These are phyloP conservation scores for Rhodotorula toruloides DNA, from an alignment of 768 basidiomycete genomes.

Conservation along the genomic window DNA sequence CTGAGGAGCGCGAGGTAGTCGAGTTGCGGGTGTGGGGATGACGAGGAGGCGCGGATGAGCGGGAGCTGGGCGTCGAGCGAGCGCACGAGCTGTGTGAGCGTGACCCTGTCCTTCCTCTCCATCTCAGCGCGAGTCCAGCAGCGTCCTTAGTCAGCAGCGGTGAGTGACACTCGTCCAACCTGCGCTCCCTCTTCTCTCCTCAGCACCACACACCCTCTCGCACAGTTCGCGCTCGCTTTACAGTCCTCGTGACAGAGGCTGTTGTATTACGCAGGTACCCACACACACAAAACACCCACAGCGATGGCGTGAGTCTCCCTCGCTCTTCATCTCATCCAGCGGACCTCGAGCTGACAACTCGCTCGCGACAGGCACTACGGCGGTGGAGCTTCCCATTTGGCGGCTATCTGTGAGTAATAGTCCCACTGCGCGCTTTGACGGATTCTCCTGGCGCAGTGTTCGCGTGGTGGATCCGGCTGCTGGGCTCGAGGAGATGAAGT, in stretches of 20 bases:
- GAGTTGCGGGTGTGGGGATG: not conserved
- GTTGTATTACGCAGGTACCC: conserved; percentile 21
- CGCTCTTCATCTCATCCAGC: not conserved
- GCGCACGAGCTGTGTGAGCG: conserved; percentile 5
- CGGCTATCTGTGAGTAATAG: conserved; percentile 28
- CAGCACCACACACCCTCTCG: not conserved
- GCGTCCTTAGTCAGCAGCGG: too few relatives aligned
- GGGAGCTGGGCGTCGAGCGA: not conserved
- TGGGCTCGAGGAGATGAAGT: too few relatives aligned
- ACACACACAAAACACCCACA: not conserved
- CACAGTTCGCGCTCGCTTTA: too few relatives aligned
- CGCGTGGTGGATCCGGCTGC: too few relatives aligned
- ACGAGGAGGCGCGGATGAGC: not conserved
- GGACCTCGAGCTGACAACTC: not conserved
- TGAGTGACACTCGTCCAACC: too few relatives aligned
- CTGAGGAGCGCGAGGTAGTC: conserved; percentile 6
- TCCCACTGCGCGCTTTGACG: not conserved
- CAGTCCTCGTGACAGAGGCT: not conserved
- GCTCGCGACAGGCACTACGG: conserved; percentile 23
- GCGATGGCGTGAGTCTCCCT: conserved; percentile 32
- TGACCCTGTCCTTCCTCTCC: not conserved
- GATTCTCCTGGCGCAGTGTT: too few relatives aligned
- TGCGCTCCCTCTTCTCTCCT: not conserved
- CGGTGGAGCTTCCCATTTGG: conserved; percentile 36
- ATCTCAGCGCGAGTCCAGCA: too few relatives aligned